Percentiles rank a stretch among this genome's conserved stretches.
Evolutionary conservation across 2,329 filamentous ascomycete species (phyloP).

Genomic region (Trichoderma atrobrunneum): DNA sequence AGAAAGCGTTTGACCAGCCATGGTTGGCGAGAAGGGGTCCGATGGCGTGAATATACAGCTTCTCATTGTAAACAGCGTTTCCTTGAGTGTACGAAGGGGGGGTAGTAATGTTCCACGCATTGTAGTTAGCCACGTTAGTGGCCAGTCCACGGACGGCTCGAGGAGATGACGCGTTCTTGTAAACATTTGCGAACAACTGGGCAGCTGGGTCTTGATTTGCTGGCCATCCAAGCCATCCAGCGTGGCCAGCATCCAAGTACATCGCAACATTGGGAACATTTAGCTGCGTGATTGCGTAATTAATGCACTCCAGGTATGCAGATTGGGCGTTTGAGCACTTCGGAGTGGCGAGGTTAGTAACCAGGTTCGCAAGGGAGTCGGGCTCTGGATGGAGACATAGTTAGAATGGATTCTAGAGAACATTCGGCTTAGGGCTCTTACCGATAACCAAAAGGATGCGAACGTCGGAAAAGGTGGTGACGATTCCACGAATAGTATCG

Average conservation of each 20-base stretch:
- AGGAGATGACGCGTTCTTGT: slow-evolving; percentile 8
- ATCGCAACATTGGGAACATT: slow-evolving; percentile 5
- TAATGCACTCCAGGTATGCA: slow-evolving; percentile 2
- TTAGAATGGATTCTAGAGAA: neutral
- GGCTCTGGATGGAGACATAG: neutral
- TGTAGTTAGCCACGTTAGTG: slow-evolving; percentile 9
- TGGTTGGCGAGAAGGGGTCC: neutral
- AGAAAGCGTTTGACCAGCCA: neutral
- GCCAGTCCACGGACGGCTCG: neutral
- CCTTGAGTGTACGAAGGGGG: slow-evolving; percentile 1
- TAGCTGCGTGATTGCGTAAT: slow-evolving; percentile 1
- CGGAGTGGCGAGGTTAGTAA: neutral
- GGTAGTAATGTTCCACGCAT: neutral
- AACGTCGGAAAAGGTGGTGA: neutral
- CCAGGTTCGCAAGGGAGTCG: slow-evolving; percentile 6
- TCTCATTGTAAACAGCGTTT: slow-evolving; percentile 2
- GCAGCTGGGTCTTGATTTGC: neutral
- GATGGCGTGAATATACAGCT: slow-evolving; percentile 1
- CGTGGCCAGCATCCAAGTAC: slow-evolving; percentile 7
- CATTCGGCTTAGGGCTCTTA: neutral
- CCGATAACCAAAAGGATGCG: neutral
- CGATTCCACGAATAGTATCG: neutral
- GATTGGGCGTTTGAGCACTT: slow-evolving; percentile 6
- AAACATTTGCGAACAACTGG: slow-evolving; percentile 1
- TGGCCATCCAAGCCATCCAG: slow-evolving; percentile 12